Evolutionary conservation across 345 rosid genomes (phyloP), one percentile per base, ranked within the genome.

Genomic region (Rhodomyrtus tomentosa): DNA sequence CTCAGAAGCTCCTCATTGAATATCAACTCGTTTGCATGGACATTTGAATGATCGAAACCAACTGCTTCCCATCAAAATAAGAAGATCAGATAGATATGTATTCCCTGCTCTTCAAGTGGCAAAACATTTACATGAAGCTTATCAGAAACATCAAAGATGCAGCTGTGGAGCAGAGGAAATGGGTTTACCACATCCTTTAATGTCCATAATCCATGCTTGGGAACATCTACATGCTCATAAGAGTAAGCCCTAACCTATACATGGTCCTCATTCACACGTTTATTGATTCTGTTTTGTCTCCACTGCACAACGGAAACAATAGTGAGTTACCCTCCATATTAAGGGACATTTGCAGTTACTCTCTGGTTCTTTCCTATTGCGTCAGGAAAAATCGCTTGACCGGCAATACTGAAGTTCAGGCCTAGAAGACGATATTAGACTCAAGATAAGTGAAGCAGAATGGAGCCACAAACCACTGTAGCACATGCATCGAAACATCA

Each of bases 21-120:
- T 62, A 82, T 51, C 76, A 98, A 92, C 88, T 98, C 99, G 84
- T 96, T 98, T 38, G 98, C 93, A 79, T 94, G 97, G 58, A 96
- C 86, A 86, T 91, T 88, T 83, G 93, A 89, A 68, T 51, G 88
- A 82, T 90, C 89, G 82, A 96, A 85, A 85, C 90, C 95, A 38
- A 91, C 99, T 98, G 91, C 79, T 36, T 87, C 55, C 81, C 62
- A 88, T 27, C 68, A 73, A 55, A 58, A 73, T 14, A 68, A 82
- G n/a, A 38, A 16, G 52, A 62, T 68, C 20, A 68, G 53, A 83
- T 83, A 16, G 54, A 83, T 81, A 18, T 21, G 18, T 16, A 7
- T 36, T 20, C 55, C 24, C 4, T 53, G 7, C 20, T 53, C 55
- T 53, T 53, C 55, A 53, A 53, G 55, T 53, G 55, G 55, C 55